phyloP scores from a whole-genome alignment of 768 basidiomycete genomes.

The Russula sp. region DNA sequence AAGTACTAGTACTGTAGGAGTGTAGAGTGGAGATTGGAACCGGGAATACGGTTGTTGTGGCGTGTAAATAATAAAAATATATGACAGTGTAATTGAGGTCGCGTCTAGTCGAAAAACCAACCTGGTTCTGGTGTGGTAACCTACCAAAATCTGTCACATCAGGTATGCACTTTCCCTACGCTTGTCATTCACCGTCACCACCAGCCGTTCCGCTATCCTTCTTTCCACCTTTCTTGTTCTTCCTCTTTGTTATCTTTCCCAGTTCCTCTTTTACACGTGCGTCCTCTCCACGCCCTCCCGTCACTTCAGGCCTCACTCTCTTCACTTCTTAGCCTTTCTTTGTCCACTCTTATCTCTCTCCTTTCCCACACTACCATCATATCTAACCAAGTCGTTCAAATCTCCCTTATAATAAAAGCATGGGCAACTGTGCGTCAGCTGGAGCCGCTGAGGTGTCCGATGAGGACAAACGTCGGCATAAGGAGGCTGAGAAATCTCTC shows the following conservation, averaged over 20 bases:
- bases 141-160: too few relatives aligned
- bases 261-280: neutral
- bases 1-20: too few relatives aligned
- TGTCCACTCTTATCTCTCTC: neutral
- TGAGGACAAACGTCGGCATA: conserved; percentile 58
- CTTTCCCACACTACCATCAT: neutral
- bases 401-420: neutral
- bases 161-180: neutral
- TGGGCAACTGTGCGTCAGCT: conserved; percentile 36
- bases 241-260: conserved; percentile 4
- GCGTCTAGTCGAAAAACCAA: too few relatives aligned
- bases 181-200: neutral
- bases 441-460: conserved; percentile 67
- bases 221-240: conserved; percentile 1
- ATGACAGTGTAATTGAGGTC: too few relatives aligned
- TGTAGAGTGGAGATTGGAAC: too few relatives aligned
- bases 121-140: too few relatives aligned
- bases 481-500: conserved; percentile 70
- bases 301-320: neutral
- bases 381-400: neutral
- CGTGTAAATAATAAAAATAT: too few relatives aligned
- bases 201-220: neutral
- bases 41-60: too few relatives aligned
- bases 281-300: neutral
- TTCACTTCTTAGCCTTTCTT: neutral